These are phyloP conservation scores for Alloascoidea africana DNA, from an alignment of 805 yeast genomes.

Conservation along the genomic window DNA sequence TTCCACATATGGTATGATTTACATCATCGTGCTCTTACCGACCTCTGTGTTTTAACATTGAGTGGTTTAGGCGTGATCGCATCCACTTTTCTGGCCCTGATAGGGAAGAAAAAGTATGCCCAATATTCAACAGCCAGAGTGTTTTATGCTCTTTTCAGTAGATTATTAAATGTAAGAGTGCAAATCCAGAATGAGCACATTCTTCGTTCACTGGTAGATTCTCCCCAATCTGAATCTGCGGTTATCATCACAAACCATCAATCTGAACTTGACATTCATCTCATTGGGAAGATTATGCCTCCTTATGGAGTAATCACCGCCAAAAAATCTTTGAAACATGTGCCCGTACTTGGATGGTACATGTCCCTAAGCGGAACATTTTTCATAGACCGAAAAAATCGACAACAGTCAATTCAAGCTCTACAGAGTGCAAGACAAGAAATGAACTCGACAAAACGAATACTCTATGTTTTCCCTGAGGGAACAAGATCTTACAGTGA, in stretches of 20 bases:
- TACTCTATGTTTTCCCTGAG: constrained; percentile 87
- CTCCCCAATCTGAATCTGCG: constrained; percentile 40
- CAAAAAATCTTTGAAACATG: constrained; percentile 64
- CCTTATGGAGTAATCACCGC: constrained; percentile 47
- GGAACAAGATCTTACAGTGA: constrained; percentile 83
- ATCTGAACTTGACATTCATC: constrained; percentile 58
- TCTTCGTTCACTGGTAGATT: background rate
- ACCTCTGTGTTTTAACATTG: background rate
- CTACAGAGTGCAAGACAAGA: constrained; percentile 52
- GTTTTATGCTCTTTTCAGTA: constrained; percentile 48
- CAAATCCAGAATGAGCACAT: constrained; percentile 43
- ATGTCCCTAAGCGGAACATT: constrained; percentile 85
- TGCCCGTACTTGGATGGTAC: constrained; percentile 95
- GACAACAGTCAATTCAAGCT: constrained; percentile 61
- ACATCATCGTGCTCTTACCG: background rate
- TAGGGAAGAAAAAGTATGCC: constrained; percentile 65
- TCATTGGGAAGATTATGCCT: background rate
- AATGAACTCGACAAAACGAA: constrained; percentile 50
- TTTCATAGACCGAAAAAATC: constrained; percentile 71
- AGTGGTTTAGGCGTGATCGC: constrained; percentile 51
- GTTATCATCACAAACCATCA: constrained; percentile 83
- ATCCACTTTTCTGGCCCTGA: constrained; percentile 45
- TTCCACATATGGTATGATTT: background rate
- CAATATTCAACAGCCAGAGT: constrained; percentile 87
- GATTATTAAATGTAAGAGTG: constrained; percentile 53